These are phyloP conservation scores for Colletotrichum tanaceti DNA, from an alignment of 2,329 filamentous ascomycete genomes.

Conservation along the genomic window DNA sequence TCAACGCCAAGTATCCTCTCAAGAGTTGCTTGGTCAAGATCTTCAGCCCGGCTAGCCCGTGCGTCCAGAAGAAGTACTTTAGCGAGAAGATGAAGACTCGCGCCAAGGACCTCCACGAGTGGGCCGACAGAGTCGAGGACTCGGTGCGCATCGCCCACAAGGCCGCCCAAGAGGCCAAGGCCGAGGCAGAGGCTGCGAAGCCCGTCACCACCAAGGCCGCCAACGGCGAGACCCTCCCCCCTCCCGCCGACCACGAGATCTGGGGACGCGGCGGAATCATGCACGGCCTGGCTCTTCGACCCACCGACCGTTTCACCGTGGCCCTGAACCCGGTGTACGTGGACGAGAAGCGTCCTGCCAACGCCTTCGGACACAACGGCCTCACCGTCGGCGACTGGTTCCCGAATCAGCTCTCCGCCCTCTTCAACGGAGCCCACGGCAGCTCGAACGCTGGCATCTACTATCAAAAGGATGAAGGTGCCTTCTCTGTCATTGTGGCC, in stretches of 20 bases:
- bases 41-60: neutral
- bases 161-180: neutral
- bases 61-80: slow-evolving; percentile 5
- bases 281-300: slow-evolving; percentile 43
- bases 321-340: slow-evolving; percentile 42
- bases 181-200: too few species aligned
- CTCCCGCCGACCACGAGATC: slow-evolving; percentile 43
- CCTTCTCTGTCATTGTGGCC: slow-evolving; percentile 66
- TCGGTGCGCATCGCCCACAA: neutral
- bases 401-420: slow-evolving; percentile 61
- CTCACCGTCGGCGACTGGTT: slow-evolving; percentile 61
- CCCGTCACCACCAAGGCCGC: neutral
- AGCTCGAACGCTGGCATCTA: slow-evolving; percentile 61
- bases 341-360: slow-evolving; percentile 28
- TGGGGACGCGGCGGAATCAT: slow-evolving; percentile 49
- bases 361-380: slow-evolving; percentile 48
- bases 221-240: neutral
- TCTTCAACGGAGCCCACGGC: slow-evolving; percentile 67
- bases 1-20: neutral
- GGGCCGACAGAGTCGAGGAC: neutral
- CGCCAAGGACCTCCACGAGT: neutral
- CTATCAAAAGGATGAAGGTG: slow-evolving; percentile 56
- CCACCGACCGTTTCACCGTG: neutral
- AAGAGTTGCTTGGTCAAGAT: neutral
- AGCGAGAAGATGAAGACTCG: neutral